A percentile compares a stretch with the other conserved stretches of the same genome.
Evolutionary conservation across 202 grass and related monocot species (phyloP).

Genomic region (Panicum virgatum): DNA sequence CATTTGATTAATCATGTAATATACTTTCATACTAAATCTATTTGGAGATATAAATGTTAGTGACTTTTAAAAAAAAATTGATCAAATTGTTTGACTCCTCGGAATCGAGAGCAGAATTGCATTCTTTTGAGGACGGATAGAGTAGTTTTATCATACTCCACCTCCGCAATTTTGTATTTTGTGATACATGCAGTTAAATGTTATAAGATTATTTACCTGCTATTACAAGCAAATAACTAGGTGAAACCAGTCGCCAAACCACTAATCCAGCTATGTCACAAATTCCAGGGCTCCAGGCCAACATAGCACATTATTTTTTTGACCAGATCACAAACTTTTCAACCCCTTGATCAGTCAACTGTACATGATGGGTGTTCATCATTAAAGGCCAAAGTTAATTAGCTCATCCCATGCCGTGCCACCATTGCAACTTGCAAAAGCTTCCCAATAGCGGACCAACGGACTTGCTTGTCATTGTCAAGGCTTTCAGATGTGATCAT

Average conservation of each 20-base stretch:
- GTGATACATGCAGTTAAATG: not conserved
- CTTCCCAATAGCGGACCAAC: not conserved
- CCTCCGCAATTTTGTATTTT: not conserved
- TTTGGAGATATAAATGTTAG: too few species aligned
- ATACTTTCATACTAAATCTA: too few species aligned
- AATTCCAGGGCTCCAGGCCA: not conserved
- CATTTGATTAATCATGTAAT: too few species aligned
- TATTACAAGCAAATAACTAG: conserved; percentile 2
- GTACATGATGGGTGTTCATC: conserved; percentile 31
- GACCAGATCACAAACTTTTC: conserved; percentile 10
- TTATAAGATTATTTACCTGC: not conserved
- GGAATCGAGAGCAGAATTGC: too few species aligned
- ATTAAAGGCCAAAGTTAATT: conserved; percentile 21
- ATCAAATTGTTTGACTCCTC: too few species aligned
- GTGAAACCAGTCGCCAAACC: conserved; percentile 15
- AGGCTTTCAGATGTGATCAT: not conserved
- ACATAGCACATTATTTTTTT: conserved; percentile 2
- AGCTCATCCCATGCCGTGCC: conserved; percentile 1
- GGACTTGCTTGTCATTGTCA: not conserved
- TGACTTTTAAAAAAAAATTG: too few species aligned
- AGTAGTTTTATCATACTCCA: not conserved
- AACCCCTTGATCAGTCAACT: conserved; percentile 41
- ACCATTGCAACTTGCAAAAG: conserved; percentile 7
- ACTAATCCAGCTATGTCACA: not conserved
- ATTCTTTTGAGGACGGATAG: too few species aligned